Conservation (phyloP, 768 basidiomycete species). For the Mycena chlorophos region DNA sequence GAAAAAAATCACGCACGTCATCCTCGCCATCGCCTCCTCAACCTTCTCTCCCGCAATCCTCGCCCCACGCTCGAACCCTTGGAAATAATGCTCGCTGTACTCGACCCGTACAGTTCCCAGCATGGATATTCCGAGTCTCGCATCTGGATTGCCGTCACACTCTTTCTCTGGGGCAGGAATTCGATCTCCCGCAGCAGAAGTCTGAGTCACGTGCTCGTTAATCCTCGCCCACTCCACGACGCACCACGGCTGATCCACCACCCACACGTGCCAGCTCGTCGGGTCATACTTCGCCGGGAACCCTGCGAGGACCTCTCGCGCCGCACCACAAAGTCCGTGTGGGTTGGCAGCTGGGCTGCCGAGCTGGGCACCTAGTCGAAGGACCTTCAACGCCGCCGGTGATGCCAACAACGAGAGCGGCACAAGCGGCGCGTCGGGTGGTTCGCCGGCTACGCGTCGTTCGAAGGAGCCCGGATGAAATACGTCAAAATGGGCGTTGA, state of each 20-base stretch:
- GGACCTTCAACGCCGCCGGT: background rate
- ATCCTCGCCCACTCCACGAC: constrained; percentile 9
- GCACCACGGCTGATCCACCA: constrained; percentile 19
- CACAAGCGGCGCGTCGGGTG: background rate
- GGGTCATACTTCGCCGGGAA: constrained; percentile 16
- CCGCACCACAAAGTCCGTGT: background rate
- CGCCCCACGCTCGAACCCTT: constrained; percentile 14
- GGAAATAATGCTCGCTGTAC: constrained; percentile 16
- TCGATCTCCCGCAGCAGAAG: too few species aligned
- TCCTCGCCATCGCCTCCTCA: constrained; percentile 5
- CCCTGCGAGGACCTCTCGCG: background rate
- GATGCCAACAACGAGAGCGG: background rate
- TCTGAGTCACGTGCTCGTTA: background rate
- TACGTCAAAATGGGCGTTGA: constrained; percentile 25
- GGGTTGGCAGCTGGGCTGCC: background rate
- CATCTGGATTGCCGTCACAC: too few species aligned
- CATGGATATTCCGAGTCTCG: background rate
- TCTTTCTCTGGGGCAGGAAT: too few species aligned
- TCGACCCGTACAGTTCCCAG: constrained; percentile 9
- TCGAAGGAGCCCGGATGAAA: constrained; percentile 22
- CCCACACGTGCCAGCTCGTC: constrained; percentile 18
- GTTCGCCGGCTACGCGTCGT: background rate
- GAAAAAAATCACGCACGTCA: background rate
- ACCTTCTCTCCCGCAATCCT: constrained; percentile 2
- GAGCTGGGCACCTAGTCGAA: constrained; percentile 14